Evolutionary conservation across 768 basidiomycete species (phyloP).

Genomic region (Kwoniella bestiolae): DNA sequence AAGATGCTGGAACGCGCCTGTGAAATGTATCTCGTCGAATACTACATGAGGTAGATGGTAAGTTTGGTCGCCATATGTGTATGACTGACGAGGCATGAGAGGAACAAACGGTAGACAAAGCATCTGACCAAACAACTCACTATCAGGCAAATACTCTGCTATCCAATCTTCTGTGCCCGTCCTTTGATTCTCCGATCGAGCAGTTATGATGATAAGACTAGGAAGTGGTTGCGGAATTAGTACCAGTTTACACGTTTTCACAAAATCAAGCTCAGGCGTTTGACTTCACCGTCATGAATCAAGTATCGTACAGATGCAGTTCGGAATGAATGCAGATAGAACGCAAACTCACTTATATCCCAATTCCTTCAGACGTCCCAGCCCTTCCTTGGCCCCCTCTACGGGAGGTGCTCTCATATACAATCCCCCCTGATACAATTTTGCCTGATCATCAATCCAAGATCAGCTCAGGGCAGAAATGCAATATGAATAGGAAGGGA

Average conservation of each 20-base stretch:
- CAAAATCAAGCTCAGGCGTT: too few relatives aligned
- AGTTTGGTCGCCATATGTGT: too few relatives aligned
- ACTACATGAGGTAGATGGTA: conserved; percentile 27
- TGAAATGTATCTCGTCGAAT: conserved; percentile 64
- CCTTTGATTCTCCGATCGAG: conserved; percentile 65
- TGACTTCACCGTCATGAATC: too few relatives aligned
- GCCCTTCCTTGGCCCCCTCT: conserved; percentile 67
- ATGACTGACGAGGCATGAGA: too few relatives aligned
- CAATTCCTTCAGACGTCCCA: conserved; percentile 64
- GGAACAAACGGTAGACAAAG: too few relatives aligned
- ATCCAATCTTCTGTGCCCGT: conserved; percentile 72
- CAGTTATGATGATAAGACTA: conserved; percentile 73
- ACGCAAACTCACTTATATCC: conserved; percentile 62
- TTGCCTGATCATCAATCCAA: conserved; percentile 10
- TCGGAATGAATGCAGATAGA: neutral
- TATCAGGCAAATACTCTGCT: conserved; percentile 68
- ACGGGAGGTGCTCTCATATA: conserved; percentile 62
- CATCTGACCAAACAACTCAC: conserved; percentile 40
- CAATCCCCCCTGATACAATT: conserved; percentile 43
- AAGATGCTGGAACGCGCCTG: conserved; percentile 66
- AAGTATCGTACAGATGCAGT: neutral
- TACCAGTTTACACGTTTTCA: neutral
- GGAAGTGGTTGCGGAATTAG: neutral
- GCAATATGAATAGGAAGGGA: neutral
- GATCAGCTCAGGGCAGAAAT: neutral